Percentiles rank a stretch among this genome's conserved stretches.
Conservation (phyloP, 768 basidiomycete species). For the Grammothele lineata region DNA sequence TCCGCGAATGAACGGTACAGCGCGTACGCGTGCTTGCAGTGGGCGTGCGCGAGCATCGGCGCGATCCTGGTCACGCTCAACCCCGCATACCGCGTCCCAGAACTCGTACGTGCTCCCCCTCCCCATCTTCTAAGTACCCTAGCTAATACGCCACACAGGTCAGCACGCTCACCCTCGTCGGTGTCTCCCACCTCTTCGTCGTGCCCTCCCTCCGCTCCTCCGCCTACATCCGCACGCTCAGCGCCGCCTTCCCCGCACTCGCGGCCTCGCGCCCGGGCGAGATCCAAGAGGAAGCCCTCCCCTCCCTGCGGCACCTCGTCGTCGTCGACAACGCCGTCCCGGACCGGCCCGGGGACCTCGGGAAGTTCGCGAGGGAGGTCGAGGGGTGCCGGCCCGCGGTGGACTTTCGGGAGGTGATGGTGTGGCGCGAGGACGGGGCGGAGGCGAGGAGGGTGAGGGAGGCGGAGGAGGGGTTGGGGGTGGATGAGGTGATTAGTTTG, state of each 20-base stretch:
- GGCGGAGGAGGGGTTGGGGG: conserved; percentile 36
- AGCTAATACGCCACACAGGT: conserved; percentile 36
- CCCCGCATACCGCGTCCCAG: conserved; percentile 69
- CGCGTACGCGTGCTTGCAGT: conserved; percentile 76
- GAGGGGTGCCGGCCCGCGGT: conserved; percentile 45
- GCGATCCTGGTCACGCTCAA: conserved; percentile 81
- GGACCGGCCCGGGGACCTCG: conserved; percentile 17
- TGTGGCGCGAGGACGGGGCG: conserved; percentile 56
- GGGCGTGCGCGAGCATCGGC: conserved; percentile 85
- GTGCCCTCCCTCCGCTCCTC: conserved; percentile 68
- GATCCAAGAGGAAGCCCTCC: conserved; percentile 55
- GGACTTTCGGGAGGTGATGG: conserved; percentile 69
- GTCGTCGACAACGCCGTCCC: conserved; percentile 54
- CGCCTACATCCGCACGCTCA: conserved; percentile 56
- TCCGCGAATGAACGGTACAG: conserved; percentile 30
- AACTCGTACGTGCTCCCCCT: conserved; percentile 52
- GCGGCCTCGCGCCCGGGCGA: conserved; percentile 44
- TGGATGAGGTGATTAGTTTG: conserved; percentile 74
- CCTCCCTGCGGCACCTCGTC: conserved; percentile 58
- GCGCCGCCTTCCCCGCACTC: conserved; percentile 54
- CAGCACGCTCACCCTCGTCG: conserved; percentile 55
- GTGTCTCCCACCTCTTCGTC: conserved; percentile 65
- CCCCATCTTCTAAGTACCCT: not conserved
- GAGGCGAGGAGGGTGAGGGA: conserved; percentile 42
- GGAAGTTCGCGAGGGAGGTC: conserved; percentile 36